Base-by-base conservation (phyloP, 768 basidiomycete species). In the Mycena latifolia region DNA sequence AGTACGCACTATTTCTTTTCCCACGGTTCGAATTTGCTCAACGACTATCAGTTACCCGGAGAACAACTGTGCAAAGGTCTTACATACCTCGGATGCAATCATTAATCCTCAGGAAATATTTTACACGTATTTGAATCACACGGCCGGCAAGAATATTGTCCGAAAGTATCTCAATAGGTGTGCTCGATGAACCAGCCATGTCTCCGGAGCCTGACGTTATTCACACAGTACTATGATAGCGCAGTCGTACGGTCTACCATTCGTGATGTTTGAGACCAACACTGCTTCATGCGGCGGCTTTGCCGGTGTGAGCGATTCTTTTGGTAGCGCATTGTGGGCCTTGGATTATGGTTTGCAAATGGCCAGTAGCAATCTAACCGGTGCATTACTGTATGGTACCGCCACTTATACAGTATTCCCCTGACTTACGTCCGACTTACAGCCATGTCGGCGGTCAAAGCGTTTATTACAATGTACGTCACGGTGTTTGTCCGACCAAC, bases 281-380 rank as follows among this genome's bases (percentile, higher is more conserved):
- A 87, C 88, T 0, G 89, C 88, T 1, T 88, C 86, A 33, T 91
- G 90, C 73, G 89, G 88, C 73, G 90, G 90, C 24, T 90, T 91
- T 72, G 72, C 84, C 8, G 91, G 89, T 0, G 74, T 91, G 29
- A 86, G 84, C 47, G 86, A 91, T 69, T 83, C 83, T 10, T 91
- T 89, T 70, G 88, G 84, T 2, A 88, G 86, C 1, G 86, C 88
- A 3, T 77, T 92, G 6, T 91, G 89, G 89, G 87, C 79, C 3
- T 70, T 89, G 69, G 89, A 91, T 74, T 89, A 87, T 75, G 84
- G 55, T 8, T 52, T 65, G 27, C 79, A 82, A 69, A 74, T 83
- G 75, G 83, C 82, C n/a, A 78, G 73, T 46, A 47, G 56, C 46
- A 58, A 58, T 31, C 45, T 72, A 66, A 47, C 46, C 3, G 20